phyloP scores from a whole-genome alignment of 345 rosid species.

The Psidium friedrichsthalianum region DNA sequence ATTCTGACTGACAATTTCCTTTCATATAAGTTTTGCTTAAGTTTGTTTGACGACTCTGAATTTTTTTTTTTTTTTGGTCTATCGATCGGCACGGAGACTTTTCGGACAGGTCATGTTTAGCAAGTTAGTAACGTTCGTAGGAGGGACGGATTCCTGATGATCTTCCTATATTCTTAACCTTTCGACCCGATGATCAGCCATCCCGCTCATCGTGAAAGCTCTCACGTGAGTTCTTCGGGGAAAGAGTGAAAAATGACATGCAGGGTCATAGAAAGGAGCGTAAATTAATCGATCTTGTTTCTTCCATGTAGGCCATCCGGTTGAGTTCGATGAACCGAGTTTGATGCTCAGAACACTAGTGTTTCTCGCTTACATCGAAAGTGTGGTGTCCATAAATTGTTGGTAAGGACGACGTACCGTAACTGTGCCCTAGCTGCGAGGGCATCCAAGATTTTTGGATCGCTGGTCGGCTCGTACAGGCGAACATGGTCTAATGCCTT shows the following conservation, averaged over 20 bases:
- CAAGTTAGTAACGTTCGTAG: background rate
- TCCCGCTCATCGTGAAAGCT: background rate
- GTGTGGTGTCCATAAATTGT: background rate
- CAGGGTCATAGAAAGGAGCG: background rate
- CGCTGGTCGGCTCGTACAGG: background rate
- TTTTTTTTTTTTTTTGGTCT: background rate
- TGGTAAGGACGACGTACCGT: background rate
- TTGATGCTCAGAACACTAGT: background rate
- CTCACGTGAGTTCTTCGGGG: background rate
- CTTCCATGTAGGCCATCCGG: background rate
- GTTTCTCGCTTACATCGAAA: background rate
- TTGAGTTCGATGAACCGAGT: background rate
- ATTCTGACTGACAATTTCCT: no score
- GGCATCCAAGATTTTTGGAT: background rate
- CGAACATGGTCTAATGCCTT: background rate
- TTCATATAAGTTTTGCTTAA: background rate
- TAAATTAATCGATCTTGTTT: background rate
- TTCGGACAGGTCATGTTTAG: background rate
- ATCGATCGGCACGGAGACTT: background rate
- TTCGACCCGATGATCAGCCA: background rate
- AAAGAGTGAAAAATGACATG: background rate
- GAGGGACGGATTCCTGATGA: background rate
- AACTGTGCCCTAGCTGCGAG: background rate
- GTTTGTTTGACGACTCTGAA: background rate
- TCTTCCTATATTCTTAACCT: background rate